phyloP scores from a whole-genome alignment of 164 flowering plant genomes.

The Liriodendron chinense region DNA sequence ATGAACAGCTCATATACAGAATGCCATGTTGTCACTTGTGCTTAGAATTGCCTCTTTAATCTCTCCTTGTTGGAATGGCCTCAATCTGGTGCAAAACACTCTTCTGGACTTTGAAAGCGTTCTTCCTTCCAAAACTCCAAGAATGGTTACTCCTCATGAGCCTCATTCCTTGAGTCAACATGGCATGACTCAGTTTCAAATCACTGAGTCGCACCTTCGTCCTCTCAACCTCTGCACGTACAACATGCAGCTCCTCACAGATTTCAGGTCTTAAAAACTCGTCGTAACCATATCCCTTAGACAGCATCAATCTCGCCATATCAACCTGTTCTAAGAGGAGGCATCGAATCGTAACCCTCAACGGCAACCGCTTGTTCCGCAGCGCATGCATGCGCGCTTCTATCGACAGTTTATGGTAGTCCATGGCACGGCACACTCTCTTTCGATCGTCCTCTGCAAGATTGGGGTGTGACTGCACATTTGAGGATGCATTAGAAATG shows the following conservation, averaged over 20 bases:
- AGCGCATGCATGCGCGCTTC: constrained; percentile 84
- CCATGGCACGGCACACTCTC: constrained; percentile 66
- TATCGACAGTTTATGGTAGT: constrained; percentile 62
- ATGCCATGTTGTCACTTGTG: no score
- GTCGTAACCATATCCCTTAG: constrained; percentile 7
- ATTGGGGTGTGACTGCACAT: constrained; percentile 60
- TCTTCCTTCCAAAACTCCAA: background rate
- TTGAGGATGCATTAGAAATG: background rate
- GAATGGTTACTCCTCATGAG: background rate
- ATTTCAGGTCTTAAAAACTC: constrained; percentile 7
- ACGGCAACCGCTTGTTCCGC: constrained; percentile 79
- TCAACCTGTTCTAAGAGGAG: constrained; percentile 41
- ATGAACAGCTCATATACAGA: no score
- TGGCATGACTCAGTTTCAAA: constrained; percentile 21
- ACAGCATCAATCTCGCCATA: constrained; percentile 26
- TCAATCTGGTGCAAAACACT: no score
- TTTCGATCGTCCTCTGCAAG: constrained; percentile 59
- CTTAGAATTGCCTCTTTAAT: no score
- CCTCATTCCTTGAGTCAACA: background rate
- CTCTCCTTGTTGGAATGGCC: no score
- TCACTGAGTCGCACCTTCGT: constrained; percentile 33
- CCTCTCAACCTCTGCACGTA: constrained; percentile 40
- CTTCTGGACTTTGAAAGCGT: background rate
- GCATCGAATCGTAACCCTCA: constrained; percentile 66
- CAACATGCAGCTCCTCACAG: constrained; percentile 27